A percentile compares a stretch with the other conserved stretches of the same genome.
Conservation (phyloP, 2,329 filamentous ascomycete species). For the Zymoseptoria brevis region DNA sequence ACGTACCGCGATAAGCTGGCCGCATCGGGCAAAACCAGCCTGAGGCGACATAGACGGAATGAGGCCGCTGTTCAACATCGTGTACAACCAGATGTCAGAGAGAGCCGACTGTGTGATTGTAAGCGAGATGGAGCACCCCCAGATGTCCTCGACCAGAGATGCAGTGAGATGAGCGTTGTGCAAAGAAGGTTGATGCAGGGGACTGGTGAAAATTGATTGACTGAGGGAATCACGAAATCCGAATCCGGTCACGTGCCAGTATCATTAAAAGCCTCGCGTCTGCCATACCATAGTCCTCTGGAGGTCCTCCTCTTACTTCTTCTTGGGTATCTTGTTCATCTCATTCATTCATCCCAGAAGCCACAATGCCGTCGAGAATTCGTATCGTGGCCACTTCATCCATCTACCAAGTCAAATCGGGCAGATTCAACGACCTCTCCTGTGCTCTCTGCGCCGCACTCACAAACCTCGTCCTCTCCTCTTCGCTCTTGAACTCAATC, state of each 20-base stretch:
- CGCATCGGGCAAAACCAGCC: background rate
- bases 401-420: constrained; percentile 21
- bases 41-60: background rate
- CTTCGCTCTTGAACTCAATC: constrained; percentile 38
- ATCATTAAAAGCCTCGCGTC: too few relatives aligned
- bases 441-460: constrained; percentile 33
- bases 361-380: background rate
- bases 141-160: background rate
- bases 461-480: constrained; percentile 36
- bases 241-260: background rate
- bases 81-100: too few relatives aligned
- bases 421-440: constrained; percentile 31
- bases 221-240: background rate
- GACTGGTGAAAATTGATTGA: background rate
- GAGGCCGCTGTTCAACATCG: too few relatives aligned
- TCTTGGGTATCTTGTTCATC: background rate
- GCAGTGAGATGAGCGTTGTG: background rate
- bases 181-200: background rate
- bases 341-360: background rate
- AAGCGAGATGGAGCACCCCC: background rate
- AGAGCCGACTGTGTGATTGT: too few relatives aligned
- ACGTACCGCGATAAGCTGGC: background rate
- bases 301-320: too few relatives aligned
- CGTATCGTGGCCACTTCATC: background rate
- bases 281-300: too few relatives aligned